Base-by-base conservation (phyloP, 371 early-diverging fungal genomes). In the Lichtheimia corymbifera region DNA sequence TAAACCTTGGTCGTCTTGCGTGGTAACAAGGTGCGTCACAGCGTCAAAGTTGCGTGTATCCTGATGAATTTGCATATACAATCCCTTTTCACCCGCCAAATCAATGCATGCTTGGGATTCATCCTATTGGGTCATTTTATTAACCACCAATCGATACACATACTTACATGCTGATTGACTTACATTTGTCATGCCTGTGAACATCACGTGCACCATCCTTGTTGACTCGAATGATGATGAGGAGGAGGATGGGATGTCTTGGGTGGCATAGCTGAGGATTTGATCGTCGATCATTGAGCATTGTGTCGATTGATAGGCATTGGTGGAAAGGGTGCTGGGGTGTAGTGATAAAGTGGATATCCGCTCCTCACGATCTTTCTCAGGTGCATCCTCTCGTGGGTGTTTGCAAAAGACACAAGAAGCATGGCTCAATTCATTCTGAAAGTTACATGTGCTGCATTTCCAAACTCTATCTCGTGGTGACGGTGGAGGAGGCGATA, bases 1-100 rank as follows among this genome's bases (percentile, higher is more conserved):
- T 4, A 73, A 28, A 2, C 64, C 30, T 0, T 68, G 35, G n/a
- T 72, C 71, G 27, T 79, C 62, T 15, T 66, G 59, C 12, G 66
- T 65, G 1, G 73, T 70, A 17, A 74, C 61, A 3, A 78, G 42
- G 47, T 78, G 79, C 0, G 73, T 73, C 9, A 75, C 64, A 6
- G 63, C 62, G 42, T 65, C 56, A 22, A 47, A 47, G 18, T 9
- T 42, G 25, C 14, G 11, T 17, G 25, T 44, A 6, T 42, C 40
- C 6, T 28, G 35, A 27, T 40, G 17, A 27, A 53, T 43, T 3
- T 43, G 27, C 27, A 56, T 25, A 6, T 5, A n/a, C 24, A 56
- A 45, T 45, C 45, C 57, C 25, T 9, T 56, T 14, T 12, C 42
- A 13, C 12, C 41, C 9, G 22, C 14, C 2, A 15, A 2, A 15